These are phyloP conservation scores for Salicornia ramosissima DNA, from an alignment of 148 eudicot genomes.

Conservation along the genomic window DNA sequence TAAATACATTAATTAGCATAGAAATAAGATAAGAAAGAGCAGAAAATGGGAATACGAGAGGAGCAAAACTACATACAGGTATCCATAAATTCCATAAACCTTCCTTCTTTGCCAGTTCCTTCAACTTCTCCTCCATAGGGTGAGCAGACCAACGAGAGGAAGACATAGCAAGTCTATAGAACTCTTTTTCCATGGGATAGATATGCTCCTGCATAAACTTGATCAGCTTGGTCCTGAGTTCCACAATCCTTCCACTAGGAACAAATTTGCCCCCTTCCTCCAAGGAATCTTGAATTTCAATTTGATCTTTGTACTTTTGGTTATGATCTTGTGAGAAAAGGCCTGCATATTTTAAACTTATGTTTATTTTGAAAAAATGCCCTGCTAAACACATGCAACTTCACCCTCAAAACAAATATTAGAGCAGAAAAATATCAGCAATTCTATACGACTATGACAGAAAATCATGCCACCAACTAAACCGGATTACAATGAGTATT, in stretches of 20 bases:
- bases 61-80: constrained; percentile 56
- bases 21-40: not conserved
- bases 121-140: constrained; percentile 82
- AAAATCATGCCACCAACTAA: too few species aligned
- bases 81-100: constrained; percentile 92
- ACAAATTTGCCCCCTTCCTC: constrained; percentile 56
- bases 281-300: constrained; percentile 23
- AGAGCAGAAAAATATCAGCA: too few species aligned
- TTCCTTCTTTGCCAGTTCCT: constrained; percentile 78
- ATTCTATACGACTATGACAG: too few species aligned
- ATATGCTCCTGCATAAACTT: constrained; percentile 80
- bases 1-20: not conserved
- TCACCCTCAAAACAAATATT: not conserved
- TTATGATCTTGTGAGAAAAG: constrained; percentile 19
- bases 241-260: constrained; percentile 50
- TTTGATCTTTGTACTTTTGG: constrained; percentile 29
- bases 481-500: too few species aligned
- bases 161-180: constrained; percentile 63
- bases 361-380: not conserved
- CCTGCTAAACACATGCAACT: not conserved
- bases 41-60: not conserved
- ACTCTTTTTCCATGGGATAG: constrained; percentile 80
- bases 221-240: constrained; percentile 54
- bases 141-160: constrained; percentile 79
- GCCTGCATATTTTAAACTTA: constrained; percentile 19